Evolutionary conservation across 2,329 filamentous ascomycete species (phyloP), one percentile per base, ranked within the genome.

Genomic region (Esteya vermicola): DNA sequence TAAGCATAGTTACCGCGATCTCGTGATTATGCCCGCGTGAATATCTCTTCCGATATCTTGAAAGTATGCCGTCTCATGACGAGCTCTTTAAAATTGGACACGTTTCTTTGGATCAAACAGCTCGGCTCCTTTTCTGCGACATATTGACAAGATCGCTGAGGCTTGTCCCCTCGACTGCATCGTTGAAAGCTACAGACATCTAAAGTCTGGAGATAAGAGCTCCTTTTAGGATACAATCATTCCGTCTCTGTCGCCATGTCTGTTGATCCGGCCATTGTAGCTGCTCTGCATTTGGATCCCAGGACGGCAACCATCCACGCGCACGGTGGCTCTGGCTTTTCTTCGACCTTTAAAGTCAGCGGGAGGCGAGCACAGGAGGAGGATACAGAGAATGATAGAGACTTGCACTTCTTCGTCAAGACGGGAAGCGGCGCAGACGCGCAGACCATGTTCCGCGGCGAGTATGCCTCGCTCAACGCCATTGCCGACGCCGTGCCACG

Each of bases 401-500:
- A 43, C 13, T 40, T 46, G n/a, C 44, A 43, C 18, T 86, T 71
- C 51, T 89, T 88, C 54, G 71, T 88, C 57, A 88, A 89, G 58
- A 83, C 70, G 0, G 78, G 76, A 0, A 59, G 56, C 5, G 79
- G 78, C 0, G 53, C 60, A 3, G 68, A 71, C 16, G 70, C 79
- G 0, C 68, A 72, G 35, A 47, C 67, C 27, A 88, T 88, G 81
- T 86, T 88, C 52, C 61, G 64, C 57, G 81, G 88, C 44, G 89
- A 95, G 59, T 80, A 85, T 54, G 72, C 74, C 37, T 93, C 85
- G 3, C 73, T 95, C 40, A 88, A 86, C 53, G 83, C 85, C 40
- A 83, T 96, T 48, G 72, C 85, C 54, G 53, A 64, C 34, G 65
- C 67, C 13, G 80, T 91, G 0, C 81, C 85, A 2, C 70, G 70